Base-by-base conservation (phyloP, 495 filamentous ascomycete species). In the Aspergillus carlsbadensis region DNA sequence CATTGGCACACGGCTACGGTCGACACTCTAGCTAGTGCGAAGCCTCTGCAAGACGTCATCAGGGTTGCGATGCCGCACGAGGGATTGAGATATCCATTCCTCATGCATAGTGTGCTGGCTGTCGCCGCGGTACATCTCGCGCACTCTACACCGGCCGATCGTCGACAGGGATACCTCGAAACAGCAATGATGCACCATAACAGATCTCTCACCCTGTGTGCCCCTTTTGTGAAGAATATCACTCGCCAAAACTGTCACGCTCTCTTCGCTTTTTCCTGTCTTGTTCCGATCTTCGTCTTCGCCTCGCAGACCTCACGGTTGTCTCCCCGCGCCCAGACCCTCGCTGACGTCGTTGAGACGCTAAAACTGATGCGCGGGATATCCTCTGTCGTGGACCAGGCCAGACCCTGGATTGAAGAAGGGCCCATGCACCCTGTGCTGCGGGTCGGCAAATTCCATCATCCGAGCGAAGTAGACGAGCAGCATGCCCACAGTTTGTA, bases 321-420 rank as follows among this genome's bases (percentile, higher is more conserved):
- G 11, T 6, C 18, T 14, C 39, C 40, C 3, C 46, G 21, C 10
- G 14, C 58, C 10, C 46, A 58, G 17, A 24, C 5, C 29, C 31
- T 61, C 0, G 24, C 43, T 22, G 45, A 57, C 40, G 46, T 55
- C 11, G 35, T 56, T 35, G 36, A 60, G 7, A n/a, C 59, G 15
- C 48, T 57, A 44, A 45, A 55, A 37, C 34, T 61, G 10, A 26
- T 62, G 14, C 54, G 54, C 11, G 45, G 60, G 10, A 41, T 29
- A 18, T 53, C 31, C 11, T 60, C 59, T 21, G 37, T 65, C 10
- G 60, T 65, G 10, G 26, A 45, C 4, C 46, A 56, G 18, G 50
- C 59, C 8, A 44, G 48, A 1, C 41, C 56, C 5, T 65, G 58
- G 44, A 56, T 65, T 21, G 56, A 57, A 40, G 34, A 48, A 10